phyloP scores from a whole-genome alignment of 257 asterid species.

The Cruciata laevipes region DNA sequence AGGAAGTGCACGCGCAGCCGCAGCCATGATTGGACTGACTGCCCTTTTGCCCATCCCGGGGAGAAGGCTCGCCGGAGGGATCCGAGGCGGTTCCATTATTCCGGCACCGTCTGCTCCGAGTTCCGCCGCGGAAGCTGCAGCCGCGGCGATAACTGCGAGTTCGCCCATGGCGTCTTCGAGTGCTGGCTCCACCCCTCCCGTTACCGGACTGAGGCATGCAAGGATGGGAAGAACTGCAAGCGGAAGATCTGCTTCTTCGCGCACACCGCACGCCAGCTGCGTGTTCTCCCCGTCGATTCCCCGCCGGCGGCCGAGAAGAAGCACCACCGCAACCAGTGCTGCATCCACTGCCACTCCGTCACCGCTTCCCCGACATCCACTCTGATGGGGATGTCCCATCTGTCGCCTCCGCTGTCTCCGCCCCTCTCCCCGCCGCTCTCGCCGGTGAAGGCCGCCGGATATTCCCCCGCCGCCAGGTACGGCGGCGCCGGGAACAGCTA shows the following conservation, averaged over 20 bases:
- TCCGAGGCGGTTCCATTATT: slow-evolving; percentile 66
- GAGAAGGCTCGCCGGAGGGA: slow-evolving; percentile 92
- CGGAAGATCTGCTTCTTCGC: slow-evolving; percentile 89
- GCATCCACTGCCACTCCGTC: slow-evolving; percentile 48
- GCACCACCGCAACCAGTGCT: slow-evolving; percentile 35
- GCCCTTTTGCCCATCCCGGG: slow-evolving; percentile 96
- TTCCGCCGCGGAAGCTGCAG: slow-evolving; percentile 70
- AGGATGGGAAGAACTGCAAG: slow-evolving; percentile 90
- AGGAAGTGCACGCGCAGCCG: slow-evolving; percentile 85
- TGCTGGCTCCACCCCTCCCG: slow-evolving; percentile 94
- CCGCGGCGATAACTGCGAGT: slow-evolving; percentile 71
- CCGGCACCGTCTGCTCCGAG: slow-evolving; percentile 79
- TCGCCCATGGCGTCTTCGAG: slow-evolving; percentile 89
- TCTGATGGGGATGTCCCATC: slow-evolving; percentile 41
- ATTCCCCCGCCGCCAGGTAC: slow-evolving; percentile 20
- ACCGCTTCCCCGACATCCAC: slow-evolving; percentile 68
- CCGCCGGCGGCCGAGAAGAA: slow-evolving; percentile 10
- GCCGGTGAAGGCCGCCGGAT: slow-evolving; percentile 31
- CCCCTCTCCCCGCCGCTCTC: slow-evolving; percentile 53
- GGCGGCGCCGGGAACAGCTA: slow-evolving; percentile 16
- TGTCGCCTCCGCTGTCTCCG: slow-evolving; percentile 29
- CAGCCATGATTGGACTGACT: slow-evolving; percentile 98
- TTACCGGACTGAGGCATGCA: slow-evolving; percentile 90
- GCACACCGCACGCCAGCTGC: slow-evolving; percentile 72
- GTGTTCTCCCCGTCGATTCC: slow-evolving; percentile 40